Conservation (phyloP, 768 basidiomycete genomes). For the Rhodotorula toruloides region DNA sequence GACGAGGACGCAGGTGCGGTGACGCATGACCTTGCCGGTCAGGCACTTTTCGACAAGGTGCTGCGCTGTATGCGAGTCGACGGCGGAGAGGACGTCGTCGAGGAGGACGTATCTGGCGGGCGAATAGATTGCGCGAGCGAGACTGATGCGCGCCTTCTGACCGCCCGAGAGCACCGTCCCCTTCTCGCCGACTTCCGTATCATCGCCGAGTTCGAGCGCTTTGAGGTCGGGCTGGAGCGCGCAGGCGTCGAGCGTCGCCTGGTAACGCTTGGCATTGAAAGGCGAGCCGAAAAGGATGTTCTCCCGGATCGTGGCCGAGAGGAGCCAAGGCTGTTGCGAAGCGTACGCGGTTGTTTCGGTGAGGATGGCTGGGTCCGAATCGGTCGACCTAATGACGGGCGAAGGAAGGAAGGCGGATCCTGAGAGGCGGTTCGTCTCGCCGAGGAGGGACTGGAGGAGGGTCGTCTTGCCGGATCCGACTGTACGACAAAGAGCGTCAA, state of each 20-base stretch:
- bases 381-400: slow-evolving; percentile 34
- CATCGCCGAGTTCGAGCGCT: slow-evolving; percentile 68
- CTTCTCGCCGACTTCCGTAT: slow-evolving; percentile 52
- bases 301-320: slow-evolving; percentile 73
- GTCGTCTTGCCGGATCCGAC: slow-evolving; percentile 40
- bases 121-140: slow-evolving; percentile 84
- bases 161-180: slow-evolving; percentile 38
- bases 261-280: slow-evolving; percentile 62
- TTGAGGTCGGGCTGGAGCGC: slow-evolving; percentile 65
- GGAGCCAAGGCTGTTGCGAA: slow-evolving; percentile 62
- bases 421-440: slow-evolving; percentile 42
- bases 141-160: slow-evolving; percentile 50
- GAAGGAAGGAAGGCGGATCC: slow-evolving; percentile 23
- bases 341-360: slow-evolving; percentile 63
- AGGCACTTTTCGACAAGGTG: slow-evolving; percentile 76
- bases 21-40: slow-evolving; percentile 67
- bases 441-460: slow-evolving; percentile 41
- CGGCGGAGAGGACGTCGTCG: slow-evolving; percentile 39
- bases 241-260: slow-evolving; percentile 66
- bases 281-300: slow-evolving; percentile 70
- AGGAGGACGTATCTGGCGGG: slow-evolving; percentile 55
- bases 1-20: slow-evolving; percentile 77
- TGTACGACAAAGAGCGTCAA: not conserved
- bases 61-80: slow-evolving; percentile 68
- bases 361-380: slow-evolving; percentile 50